Base-by-base conservation (phyloP, 2,329 filamentous ascomycete species). In the Cladophialophora carrionii region DNA sequence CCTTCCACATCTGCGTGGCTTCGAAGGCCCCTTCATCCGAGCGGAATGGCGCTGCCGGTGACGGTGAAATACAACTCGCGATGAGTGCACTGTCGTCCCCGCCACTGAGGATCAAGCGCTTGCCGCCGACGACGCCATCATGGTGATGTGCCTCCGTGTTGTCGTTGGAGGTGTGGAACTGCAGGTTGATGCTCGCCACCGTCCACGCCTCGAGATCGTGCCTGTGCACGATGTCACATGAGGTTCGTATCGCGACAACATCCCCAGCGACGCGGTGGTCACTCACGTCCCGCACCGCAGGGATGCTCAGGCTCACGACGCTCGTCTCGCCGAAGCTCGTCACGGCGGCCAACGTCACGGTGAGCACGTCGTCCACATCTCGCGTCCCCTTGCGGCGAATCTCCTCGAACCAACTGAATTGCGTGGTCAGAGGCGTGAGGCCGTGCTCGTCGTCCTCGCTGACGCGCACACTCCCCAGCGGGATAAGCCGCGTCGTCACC, bases 131-230 rank as follows among this genome's bases (percentile, higher is more conserved):
- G 22, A 8, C 37, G n/a, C 32, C 24, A 6, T 12, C 51, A 20
- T 26, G 24, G 24, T 14, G 31, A n/a, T 48, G 12, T 31, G 32
- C 37, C 26, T 46, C 34, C 17, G 12, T n/a, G 6, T 29, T 34
- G 22, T 52, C 29, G 7, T 24, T 57, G 17, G 20, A 29, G 20
- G 22, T 69, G 10, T 31, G 71, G 12, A 68, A 73, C 26, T 3
- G 26, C 26, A 29, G 3, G 0, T 81, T 75, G 0, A 83, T 81
- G 69, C 92, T 88, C 1, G 85, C 84, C 43, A 89, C 83, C 4
- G 85, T 88, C 91, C 91, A 96, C 0, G 90, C 89, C 76, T 94
- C 90, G 0, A 91, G 81, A 52, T 78, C 74, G 71, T 86, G 82
- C 37, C 68, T 60, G 61, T 72, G 65, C n/a, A 72, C 49, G 22